phyloP scores from a whole-genome alignment of 2,329 filamentous ascomycete species.

The Monosporascus sp. region DNA sequence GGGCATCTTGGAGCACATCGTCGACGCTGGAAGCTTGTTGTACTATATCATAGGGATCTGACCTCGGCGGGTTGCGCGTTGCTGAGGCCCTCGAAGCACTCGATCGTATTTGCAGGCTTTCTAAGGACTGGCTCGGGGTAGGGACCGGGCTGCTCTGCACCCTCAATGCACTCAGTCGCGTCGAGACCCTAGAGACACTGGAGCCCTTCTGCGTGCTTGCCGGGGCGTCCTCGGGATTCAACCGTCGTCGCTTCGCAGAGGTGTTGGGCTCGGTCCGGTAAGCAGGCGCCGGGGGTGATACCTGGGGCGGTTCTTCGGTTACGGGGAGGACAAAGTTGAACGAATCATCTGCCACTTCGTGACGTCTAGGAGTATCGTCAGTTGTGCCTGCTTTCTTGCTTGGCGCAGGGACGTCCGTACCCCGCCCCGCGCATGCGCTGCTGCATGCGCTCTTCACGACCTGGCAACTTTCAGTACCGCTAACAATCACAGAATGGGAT shows the following conservation, averaged over 20 bases:
- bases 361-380: slow-evolving; percentile 33
- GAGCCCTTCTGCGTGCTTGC: slow-evolving; percentile 13
- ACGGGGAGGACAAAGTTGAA: slow-evolving; percentile 50
- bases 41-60: slow-evolving; percentile 14
- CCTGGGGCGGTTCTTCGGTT: slow-evolving; percentile 18
- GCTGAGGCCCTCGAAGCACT: slow-evolving; percentile 13
- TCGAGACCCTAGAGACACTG: slow-evolving; percentile 12
- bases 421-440: slow-evolving; percentile 62
- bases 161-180: slow-evolving; percentile 12
- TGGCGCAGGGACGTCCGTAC: slow-evolving; percentile 35
- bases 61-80: slow-evolving; percentile 10
- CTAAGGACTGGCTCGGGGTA: background rate
- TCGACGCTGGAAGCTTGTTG: slow-evolving; percentile 3
- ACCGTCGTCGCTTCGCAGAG: slow-evolving; percentile 42
- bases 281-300: slow-evolving; percentile 19
- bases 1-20: slow-evolving; percentile 8
- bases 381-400: background rate
- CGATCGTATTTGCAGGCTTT: slow-evolving; percentile 13
- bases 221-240: slow-evolving; percentile 20
- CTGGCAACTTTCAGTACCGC: slow-evolving; percentile 25
- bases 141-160: background rate
- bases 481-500: background rate
- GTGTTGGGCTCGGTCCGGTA: slow-evolving; percentile 40
- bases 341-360: slow-evolving; percentile 55
- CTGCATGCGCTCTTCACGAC: slow-evolving; percentile 58